Evolutionary conservation across 2,329 filamentous ascomycete species (phyloP), one percentile per base, ranked within the genome.

Genomic region (Penicillium paneum): DNA sequence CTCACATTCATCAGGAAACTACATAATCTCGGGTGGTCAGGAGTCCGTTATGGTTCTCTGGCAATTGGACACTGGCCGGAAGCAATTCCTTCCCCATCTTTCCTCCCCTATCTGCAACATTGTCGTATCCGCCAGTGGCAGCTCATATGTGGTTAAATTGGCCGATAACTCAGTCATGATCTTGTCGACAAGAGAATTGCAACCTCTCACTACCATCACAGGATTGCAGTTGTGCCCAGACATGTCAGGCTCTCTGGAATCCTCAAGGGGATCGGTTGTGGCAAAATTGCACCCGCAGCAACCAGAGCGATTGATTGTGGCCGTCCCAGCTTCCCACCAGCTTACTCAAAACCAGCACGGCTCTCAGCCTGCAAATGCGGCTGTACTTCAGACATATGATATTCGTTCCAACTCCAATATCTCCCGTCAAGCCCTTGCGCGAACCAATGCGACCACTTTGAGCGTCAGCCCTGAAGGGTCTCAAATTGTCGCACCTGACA

Each of bases 101-200:
- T 88, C 89, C 24, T 89, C 91, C 6, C 85, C 86, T 26, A 89
- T 99, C 34, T 88, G 94, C 69, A 91, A 89, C 64, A 83, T 99
- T 40, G 86, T 89, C 5, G 83, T 99, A 32, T 97, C 92, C 15
- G 82, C 87, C 0, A 80, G 78, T 17, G 93, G 94, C 6, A 83
- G 90, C 36, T 87, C 89, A 0, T 99, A 97, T 67, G 88, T 86
- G 5, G 72, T 97, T 24, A 89, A 91, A 62, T 80, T 97, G 47
- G 90, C 91, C 28, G 93, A 97, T 71, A 99, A 99, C 73, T 96
- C 91, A 1, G 80, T 88, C 51, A 93, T 97, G 82, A 80, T 97
- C 7, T 73, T 99, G 15, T 96, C 93, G 2, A 97, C 94, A 3
- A 85, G 90, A 12, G 92, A 97, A 71, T 80, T 97, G 71, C 86